A percentile compares a stretch with the other conserved stretches of the same genome.
Evolutionary conservation across 805 yeast genomes (phyloP).

Genomic region (Starmerella lactis-condensi): DNA sequence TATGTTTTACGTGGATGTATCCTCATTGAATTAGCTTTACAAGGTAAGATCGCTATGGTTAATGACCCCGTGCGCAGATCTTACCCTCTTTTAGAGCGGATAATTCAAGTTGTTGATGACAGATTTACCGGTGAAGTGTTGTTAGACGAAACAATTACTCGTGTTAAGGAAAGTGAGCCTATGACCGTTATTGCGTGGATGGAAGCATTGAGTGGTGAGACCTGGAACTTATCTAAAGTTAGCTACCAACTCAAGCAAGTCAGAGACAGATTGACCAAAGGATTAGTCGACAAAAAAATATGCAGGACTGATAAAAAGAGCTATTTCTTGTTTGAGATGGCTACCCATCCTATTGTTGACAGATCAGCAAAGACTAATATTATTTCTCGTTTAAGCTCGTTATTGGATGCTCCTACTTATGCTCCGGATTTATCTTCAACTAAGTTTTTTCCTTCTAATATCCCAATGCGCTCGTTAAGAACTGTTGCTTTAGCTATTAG

Average conservation of each 20-base stretch:
- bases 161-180: slow-evolving; percentile 63
- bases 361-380: slow-evolving; percentile 66
- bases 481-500: slow-evolving; percentile 70
- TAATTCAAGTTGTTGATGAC: slow-evolving; percentile 70
- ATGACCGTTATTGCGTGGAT: slow-evolving; percentile 79
- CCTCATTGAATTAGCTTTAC: slow-evolving; percentile 72
- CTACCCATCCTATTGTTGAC: slow-evolving; percentile 92
- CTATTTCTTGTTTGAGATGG: slow-evolving; percentile 91
- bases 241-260: slow-evolving; percentile 93
- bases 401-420: slow-evolving; percentile 42
- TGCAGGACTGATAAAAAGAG: slow-evolving; percentile 89
- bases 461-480: slow-evolving; percentile 54
- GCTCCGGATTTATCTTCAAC: slow-evolving; percentile 39
- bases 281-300: slow-evolving; percentile 90
- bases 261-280: slow-evolving; percentile 88
- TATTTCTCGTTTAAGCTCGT: slow-evolving; percentile 47
- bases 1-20: slow-evolving; percentile 93
- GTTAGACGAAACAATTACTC: slow-evolving; percentile 77
- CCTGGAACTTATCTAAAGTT: slow-evolving; percentile 91
- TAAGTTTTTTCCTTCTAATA: slow-evolving; percentile 48
- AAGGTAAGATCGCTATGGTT: slow-evolving; percentile 73
- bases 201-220: slow-evolving; percentile 77
- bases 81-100: slow-evolving; percentile 70
- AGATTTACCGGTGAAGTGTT: slow-evolving; percentile 86
- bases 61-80: slow-evolving; percentile 85